phyloP scores from a whole-genome alignment of 73 alveolate species.

The Stentor coeruleus region DNA sequence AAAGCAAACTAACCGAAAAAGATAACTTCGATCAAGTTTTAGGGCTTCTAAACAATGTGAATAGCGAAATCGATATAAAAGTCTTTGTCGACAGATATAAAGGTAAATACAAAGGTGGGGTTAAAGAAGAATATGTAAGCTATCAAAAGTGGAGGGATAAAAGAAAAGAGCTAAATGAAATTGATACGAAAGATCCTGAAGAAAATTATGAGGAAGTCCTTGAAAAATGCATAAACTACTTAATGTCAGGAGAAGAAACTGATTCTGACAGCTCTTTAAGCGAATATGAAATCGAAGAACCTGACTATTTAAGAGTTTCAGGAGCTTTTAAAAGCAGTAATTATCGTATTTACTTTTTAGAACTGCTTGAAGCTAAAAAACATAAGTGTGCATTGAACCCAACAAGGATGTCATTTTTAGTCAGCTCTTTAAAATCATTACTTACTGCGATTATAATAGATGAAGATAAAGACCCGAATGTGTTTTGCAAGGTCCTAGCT shows the following conservation, averaged over 20 bases:
- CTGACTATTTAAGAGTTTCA: neutral
- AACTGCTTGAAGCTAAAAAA: neutral
- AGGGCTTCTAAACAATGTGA: conserved; percentile 1
- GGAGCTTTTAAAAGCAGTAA: neutral
- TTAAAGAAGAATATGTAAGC: conserved; percentile 3
- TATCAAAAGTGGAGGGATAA: conserved; percentile 15
- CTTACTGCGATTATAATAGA: neutral
- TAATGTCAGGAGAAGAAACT: neutral
- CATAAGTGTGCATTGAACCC: neutral
- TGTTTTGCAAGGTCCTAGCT: neutral
- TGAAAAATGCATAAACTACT: neutral
- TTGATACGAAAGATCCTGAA: neutral
- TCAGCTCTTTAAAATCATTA: neutral
- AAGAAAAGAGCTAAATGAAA: neutral
- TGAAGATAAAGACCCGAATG: conserved; percentile 15
- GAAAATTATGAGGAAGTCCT: neutral
- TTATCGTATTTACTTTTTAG: neutral
- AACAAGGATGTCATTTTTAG: neutral
- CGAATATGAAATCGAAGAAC: neutral
- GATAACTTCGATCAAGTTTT: neutral
- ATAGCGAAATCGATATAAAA: conserved; percentile 27
- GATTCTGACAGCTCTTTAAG: conserved; percentile 7
- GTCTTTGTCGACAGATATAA: conserved; percentile 19
- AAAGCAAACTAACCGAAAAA: neutral
- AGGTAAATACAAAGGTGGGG: neutral